Base-by-base conservation (phyloP, 2,329 filamentous ascomycete species). In the Zarea fungicola region DNA sequence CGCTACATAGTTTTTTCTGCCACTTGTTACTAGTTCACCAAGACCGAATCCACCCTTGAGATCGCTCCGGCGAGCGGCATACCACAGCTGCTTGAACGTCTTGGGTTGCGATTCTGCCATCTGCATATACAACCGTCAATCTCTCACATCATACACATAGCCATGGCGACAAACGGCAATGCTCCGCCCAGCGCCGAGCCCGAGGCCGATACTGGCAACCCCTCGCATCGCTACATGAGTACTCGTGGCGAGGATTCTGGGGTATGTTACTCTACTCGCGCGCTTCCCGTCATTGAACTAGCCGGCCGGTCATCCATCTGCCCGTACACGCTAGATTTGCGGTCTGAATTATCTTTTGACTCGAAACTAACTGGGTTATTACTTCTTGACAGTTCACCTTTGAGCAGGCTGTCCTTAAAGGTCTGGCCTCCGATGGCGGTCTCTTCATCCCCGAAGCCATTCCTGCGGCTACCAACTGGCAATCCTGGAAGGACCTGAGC, bases 401-500 rank as follows among this genome's bases (percentile, higher is more conserved):
- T 66, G 91, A 96, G 69, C 84, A 90, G 47, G 90, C 90, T 40
- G 89, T 96, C 34, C 76, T 96, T 56, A 95, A 95, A 68, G 90
- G 90, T 37, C 82, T 96, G 50, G 90, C 89, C 51, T 76, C 80
- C 39, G 91, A 96, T 62, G 89, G 89, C 51, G 91, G 91, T 46
- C 83, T 96, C 23, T 96, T 92, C 73, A 85, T 96, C 54, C 91
- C 91, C 35, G 85, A 96, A 64, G 77, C 85, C 55, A 85, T 95
- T 54, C 90, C 90, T 42, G 31, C 32, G 6, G 50, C 50, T 14
- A 29, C 44, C 31, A 31, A 35, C 63, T 87, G 84, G 83, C 72
- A 85, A 60, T 76, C 76, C 61, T 96, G 91, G 91, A 79, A 83
- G 60, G 78, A 89, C 61, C 78, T 89, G 54, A 83, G 84, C 36